Percentiles rank a stretch among this genome's conserved stretches.
phyloP scores from a whole-genome alignment of 2,329 filamentous ascomycete species.

The Trichophyton verrucosum region DNA sequence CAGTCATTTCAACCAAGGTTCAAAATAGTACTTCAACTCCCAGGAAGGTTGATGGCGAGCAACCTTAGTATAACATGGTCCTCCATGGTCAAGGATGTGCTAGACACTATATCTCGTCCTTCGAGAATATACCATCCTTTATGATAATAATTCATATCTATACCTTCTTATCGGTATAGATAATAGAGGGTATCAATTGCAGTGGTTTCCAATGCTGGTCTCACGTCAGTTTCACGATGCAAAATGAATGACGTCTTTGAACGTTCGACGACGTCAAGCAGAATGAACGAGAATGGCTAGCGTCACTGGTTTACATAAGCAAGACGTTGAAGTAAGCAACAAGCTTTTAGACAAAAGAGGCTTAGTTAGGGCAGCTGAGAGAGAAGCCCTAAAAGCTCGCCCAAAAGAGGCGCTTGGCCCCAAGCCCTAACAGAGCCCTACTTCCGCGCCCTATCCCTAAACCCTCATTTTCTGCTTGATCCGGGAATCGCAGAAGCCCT shows the following conservation, averaged over 20 bases:
- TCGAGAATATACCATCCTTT: background rate
- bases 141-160: background rate
- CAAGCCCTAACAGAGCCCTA: conserved; percentile 26
- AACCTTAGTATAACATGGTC: no score
- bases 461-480: conserved; percentile 37
- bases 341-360: background rate
- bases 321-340: background rate
- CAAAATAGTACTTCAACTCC: no score
- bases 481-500: conserved; percentile 24
- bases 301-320: background rate
- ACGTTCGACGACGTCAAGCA: no score
- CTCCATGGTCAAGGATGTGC: no score
- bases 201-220: background rate
- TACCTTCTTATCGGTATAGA: background rate
- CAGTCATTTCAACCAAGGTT: no score
- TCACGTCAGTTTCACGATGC: background rate
- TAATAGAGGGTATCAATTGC: background rate
- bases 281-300: no score
- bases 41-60: no score
- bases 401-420: background rate
- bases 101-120: background rate
- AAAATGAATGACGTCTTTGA: no score
- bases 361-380: background rate
- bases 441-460: conserved; percentile 36
- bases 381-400: background rate